Percentiles rank a stretch among this genome's conserved stretches.
Conservation (phyloP, 176 grass and related monocot genomes). For the Oryza longistaminata region DNA sequence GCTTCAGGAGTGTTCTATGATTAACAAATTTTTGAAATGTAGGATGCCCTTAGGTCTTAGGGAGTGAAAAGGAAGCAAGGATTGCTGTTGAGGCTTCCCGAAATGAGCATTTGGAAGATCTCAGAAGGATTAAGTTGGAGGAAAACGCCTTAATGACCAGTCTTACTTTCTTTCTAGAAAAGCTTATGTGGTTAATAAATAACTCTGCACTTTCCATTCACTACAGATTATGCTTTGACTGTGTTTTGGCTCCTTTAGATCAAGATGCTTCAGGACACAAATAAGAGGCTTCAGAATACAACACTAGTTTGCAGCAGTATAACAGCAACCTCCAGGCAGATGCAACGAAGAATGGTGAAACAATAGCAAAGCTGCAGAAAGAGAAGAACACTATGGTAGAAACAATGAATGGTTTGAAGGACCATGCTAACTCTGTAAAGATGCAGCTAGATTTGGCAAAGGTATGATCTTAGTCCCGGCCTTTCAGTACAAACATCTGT, state of each 20-base stretch:
- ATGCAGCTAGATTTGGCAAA: conserved; percentile 67
- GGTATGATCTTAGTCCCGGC: conserved; percentile 31
- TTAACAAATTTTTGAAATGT: neutral
- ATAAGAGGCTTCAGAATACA: conserved; percentile 86
- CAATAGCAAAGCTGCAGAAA: conserved; percentile 65
- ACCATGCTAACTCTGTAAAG: conserved; percentile 70
- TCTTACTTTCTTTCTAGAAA: neutral
- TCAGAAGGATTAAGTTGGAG: conserved; percentile 47
- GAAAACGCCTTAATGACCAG: conserved; percentile 56
- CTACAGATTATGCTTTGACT: neutral
- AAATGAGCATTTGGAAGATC: conserved; percentile 48
- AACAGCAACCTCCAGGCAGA: conserved; percentile 88
- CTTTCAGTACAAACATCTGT: neutral
- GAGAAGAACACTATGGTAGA: conserved; percentile 94
- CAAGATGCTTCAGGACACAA: conserved; percentile 81
- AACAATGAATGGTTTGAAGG: conserved; percentile 64
- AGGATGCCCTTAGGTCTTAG: conserved; percentile 44
- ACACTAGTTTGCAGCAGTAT: conserved; percentile 88
- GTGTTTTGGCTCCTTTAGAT: conserved; percentile 42
- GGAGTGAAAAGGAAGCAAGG: conserved; percentile 50
- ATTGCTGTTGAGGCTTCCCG: conserved; percentile 29
- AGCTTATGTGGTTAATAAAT: neutral
- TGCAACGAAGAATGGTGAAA: conserved; percentile 53
- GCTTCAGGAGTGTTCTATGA: neutral
- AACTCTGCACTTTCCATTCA: neutral